These are phyloP conservation scores for Glonium stellatum DNA, from an alignment of 495 filamentous ascomycete genomes.

Conservation along the genomic window DNA sequence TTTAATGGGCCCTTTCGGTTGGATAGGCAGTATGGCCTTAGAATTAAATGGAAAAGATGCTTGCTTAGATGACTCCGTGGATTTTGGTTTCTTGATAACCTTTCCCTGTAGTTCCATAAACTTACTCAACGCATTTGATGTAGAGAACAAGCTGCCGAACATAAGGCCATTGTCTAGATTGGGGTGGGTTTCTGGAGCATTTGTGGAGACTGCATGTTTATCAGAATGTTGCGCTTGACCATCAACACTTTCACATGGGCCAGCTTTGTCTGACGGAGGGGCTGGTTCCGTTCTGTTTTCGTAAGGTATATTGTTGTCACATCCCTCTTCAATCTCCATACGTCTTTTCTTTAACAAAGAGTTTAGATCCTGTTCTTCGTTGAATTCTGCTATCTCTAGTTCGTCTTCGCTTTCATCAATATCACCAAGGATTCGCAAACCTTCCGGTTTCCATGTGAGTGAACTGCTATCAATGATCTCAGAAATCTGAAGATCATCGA, in stretches of 20 bases:
- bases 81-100: slow-evolving; percentile 1
- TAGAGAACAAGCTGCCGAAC: slow-evolving; percentile 31
- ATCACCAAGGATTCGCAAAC: slow-evolving; percentile 46
- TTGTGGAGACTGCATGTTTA: background rate
- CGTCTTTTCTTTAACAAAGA: slow-evolving; percentile 31
- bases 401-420: slow-evolving; percentile 44
- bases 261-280: background rate
- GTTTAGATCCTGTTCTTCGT: slow-evolving; percentile 22
- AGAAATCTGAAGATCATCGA: slow-evolving; percentile 16
- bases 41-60: background rate
- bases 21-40: background rate
- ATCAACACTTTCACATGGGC: background rate
- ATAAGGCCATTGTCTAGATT: slow-evolving; percentile 21
- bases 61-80: background rate
- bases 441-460: slow-evolving; percentile 46
- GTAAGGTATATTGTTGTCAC: background rate
- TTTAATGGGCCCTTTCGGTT: slow-evolving; percentile 4
- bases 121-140: slow-evolving; percentile 25
- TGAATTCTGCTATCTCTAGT: slow-evolving; percentile 32
- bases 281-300: background rate
- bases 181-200: background rate
- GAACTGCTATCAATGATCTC: slow-evolving; percentile 31
- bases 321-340: slow-evolving; percentile 26
- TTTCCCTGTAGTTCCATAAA: slow-evolving; percentile 27
- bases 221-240: background rate